Percentiles rank a stretch among this genome's conserved stretches.
Conservation (phyloP, 2,329 filamentous ascomycete genomes). For the Elsinoe fawcettii region DNA sequence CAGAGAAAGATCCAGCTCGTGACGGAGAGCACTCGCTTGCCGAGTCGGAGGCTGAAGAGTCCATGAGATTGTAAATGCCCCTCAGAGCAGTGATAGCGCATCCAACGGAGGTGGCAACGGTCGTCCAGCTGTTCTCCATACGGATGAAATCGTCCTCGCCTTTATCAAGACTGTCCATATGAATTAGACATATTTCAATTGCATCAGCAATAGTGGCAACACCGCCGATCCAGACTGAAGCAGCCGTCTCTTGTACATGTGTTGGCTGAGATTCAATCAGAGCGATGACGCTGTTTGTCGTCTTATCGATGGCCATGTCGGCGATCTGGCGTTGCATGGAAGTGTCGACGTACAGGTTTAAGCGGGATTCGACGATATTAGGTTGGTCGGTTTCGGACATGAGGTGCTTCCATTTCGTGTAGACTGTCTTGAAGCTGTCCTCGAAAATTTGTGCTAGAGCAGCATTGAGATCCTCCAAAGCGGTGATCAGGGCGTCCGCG, state of each 20-base stretch:
- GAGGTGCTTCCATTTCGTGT: constrained; percentile 27
- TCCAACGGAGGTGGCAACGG: constrained; percentile 36
- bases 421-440: constrained; percentile 41
- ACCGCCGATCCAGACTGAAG: constrained; percentile 39
- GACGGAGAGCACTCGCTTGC: constrained; percentile 13
- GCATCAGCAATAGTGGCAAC: constrained; percentile 40
- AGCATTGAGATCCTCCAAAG: constrained; percentile 40
- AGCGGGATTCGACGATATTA: constrained; percentile 23
- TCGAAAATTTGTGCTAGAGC: constrained; percentile 40
- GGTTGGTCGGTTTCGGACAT: constrained; percentile 27
- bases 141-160: constrained; percentile 40
- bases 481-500: constrained; percentile 36
- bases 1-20: constrained; percentile 21
- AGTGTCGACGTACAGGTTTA: constrained; percentile 38
- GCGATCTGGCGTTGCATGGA: constrained; percentile 39
- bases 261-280: constrained; percentile 37
- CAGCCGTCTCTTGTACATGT: constrained; percentile 35
- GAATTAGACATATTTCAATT: constrained; percentile 35
- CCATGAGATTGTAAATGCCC: constrained; percentile 41
- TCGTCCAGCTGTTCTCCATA: constrained; percentile 38
- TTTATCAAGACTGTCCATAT: constrained; percentile 35
- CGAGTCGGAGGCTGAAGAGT: constrained; percentile 23
- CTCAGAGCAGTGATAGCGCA: constrained; percentile 36
- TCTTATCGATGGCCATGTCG: constrained; percentile 41
- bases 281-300: constrained; percentile 36